Base-by-base conservation (phyloP, 2,329 filamentous ascomycete species). In the Calonectria crousiana region DNA sequence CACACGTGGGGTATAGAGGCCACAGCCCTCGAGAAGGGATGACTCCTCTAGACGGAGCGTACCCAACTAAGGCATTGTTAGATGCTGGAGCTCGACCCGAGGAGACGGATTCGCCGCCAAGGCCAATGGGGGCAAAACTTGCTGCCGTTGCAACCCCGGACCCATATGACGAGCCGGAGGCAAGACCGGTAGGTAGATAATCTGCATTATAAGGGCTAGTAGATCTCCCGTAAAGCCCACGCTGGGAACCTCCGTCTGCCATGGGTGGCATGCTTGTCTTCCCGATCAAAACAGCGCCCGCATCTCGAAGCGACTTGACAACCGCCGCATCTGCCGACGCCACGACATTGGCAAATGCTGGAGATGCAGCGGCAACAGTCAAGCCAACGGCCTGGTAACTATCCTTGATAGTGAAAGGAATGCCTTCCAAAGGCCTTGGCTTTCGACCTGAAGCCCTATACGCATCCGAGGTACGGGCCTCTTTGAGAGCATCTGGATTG, bases 181-280 rank as follows among this genome's bases (percentile, higher is more conserved):
- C 89, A 78, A 88, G 91, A 0, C 89, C 90, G 3, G 89, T 89
- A 0, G 90, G 85, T 2, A 90, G 82, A 66, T 89, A 92, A 0
- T 87, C 84, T 0, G 79, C 69, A 66, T 91, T 91, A 76, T 92
- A 92, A 0, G 90, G 90, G 30, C 86, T 89, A 77, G 91, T 89
- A 0, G 90, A 88, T 3, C 90, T 84, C 0, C 90, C 90, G 73
- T 90, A 91, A 0, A 89, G 75, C 0, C 90, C 90, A 10, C 90
- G 84, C 73, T 91, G 89, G 86, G 90, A 90, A 0, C 90, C 90
- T 0, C 89, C 90, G 28, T 88, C 87, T 14, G 90, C 90, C 89
- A 92, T 91, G 0, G 90, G 88, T 0, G 83, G 90, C 87, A 92
- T 92, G 3, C 83, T 92, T 0, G 90, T 91, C 56, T 87, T 86